These are phyloP conservation scores for Bonia amplexicaulis DNA, from an alignment of 176 grass and related monocot species.

Conservation along the genomic window DNA sequence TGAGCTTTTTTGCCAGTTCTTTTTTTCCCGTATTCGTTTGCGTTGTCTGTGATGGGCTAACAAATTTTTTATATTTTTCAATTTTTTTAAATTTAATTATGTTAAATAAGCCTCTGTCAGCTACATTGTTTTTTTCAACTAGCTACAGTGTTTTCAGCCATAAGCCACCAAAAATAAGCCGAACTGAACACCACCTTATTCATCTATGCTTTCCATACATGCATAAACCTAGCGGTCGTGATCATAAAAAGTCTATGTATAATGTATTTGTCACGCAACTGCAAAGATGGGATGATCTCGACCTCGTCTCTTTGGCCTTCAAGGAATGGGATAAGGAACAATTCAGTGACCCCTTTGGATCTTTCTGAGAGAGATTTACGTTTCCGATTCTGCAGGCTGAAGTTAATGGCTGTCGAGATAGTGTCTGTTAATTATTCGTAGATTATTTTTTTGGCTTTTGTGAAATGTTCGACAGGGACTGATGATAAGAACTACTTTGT, in stretches of 20 bases:
- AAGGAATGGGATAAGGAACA: conserved; percentile 20
- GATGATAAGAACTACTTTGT: background rate
- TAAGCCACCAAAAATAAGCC: no score
- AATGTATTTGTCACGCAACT: conserved; percentile 22
- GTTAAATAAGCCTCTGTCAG: no score
- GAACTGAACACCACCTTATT: no score
- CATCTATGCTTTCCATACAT: background rate
- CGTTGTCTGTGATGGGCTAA: no score
- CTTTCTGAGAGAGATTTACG: conserved; percentile 6
- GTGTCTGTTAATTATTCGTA: background rate
- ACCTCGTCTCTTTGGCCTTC: conserved; percentile 30
- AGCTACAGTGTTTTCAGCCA: no score
- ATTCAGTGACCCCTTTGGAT: conserved; percentile 26
- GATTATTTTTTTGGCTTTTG: background rate
- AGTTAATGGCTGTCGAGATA: conserved; percentile 13
- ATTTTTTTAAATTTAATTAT: no score
- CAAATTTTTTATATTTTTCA: no score
- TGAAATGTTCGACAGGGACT: background rate
- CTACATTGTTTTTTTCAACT: no score
- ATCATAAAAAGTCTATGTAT: background rate
- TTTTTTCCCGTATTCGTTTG: no score
- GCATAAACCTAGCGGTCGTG: background rate
- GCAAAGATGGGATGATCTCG: background rate
- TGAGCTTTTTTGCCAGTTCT: no score
- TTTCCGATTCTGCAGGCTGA: conserved; percentile 26